A percentile compares a stretch with the other conserved stretches of the same genome.
Conservation (phyloP, 2,329 filamentous ascomycete species). For the Neurospora crassa region DNA sequence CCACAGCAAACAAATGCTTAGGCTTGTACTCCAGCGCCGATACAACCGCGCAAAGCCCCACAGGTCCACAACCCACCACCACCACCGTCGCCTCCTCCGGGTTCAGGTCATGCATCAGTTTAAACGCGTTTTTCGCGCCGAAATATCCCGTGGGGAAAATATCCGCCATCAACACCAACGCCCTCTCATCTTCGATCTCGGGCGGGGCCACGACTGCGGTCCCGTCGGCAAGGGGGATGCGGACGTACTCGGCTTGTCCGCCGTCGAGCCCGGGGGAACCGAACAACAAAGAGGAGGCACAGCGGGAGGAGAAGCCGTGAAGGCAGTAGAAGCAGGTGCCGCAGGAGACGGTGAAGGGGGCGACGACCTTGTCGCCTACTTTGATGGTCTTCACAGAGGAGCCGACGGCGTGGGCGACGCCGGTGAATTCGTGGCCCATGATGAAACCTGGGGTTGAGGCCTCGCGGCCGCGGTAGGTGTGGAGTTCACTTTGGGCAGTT, state of each 20-base stretch:
- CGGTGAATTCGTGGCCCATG: slow-evolving; percentile 83
- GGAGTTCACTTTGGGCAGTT: slow-evolving; percentile 55
- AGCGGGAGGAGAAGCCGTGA: slow-evolving; percentile 67
- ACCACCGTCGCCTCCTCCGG: slow-evolving; percentile 54
- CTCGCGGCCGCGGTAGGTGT: slow-evolving; percentile 77
- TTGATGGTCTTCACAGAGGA: slow-evolving; percentile 57
- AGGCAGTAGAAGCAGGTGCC: slow-evolving; percentile 74
- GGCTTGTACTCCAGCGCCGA: slow-evolving; percentile 68
- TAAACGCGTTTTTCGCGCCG: slow-evolving; percentile 69
- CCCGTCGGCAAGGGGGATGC: slow-evolving; percentile 70
- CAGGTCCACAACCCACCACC: slow-evolving; percentile 74
- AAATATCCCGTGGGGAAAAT: slow-evolving; percentile 87
- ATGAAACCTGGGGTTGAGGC: slow-evolving; percentile 53
- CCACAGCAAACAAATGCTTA: slow-evolving; percentile 67
- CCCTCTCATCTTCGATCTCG: slow-evolving; percentile 57
- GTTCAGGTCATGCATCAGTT: slow-evolving; percentile 34
- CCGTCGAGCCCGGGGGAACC: slow-evolving; percentile 63
- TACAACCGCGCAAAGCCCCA: slow-evolving; percentile 76
- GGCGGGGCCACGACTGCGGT: slow-evolving; percentile 68
- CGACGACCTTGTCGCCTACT: slow-evolving; percentile 69
- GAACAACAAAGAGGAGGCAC: slow-evolving; percentile 60
- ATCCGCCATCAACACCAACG: slow-evolving; percentile 80
- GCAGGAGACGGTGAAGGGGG: slow-evolving; percentile 77
- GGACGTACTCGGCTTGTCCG: slow-evolving; percentile 73
- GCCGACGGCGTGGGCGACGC: slow-evolving; percentile 60